A percentile compares a stretch with the other conserved stretches of the same genome.
Conservation (phyloP, 176 grass and related monocot genomes). For the Poa pratensis region DNA sequence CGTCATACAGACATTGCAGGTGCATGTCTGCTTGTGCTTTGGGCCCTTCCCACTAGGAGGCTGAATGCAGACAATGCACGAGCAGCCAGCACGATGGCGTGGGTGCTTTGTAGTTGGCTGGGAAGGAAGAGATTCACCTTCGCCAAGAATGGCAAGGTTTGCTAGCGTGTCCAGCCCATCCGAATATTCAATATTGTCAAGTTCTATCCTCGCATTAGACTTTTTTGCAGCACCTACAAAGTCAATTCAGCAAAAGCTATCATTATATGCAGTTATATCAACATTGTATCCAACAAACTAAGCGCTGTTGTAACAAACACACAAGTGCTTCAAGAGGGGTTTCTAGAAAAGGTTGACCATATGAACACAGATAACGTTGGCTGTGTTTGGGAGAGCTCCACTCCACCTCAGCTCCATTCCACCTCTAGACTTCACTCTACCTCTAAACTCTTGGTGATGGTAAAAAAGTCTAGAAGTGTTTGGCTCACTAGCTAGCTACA, state of each 20-base stretch:
- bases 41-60: constrained; percentile 99
- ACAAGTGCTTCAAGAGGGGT: background rate
- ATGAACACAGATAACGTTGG: background rate
- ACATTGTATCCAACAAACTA: background rate
- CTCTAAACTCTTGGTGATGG: background rate
- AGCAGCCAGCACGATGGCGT: constrained; percentile 86
- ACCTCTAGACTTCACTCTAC: background rate
- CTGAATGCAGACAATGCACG: constrained; percentile 99
- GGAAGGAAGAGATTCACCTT: constrained; percentile 73
- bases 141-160: constrained; percentile 93
- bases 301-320: background rate
- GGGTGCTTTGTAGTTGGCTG: constrained; percentile 92
- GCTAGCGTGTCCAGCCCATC: constrained; percentile 92
- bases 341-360: constrained; percentile 1
- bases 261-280: constrained; percentile 19
- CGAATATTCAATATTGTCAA: constrained; percentile 66
- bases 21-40: constrained; percentile 92
- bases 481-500: background rate
- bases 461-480: background rate
- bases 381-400: background rate
- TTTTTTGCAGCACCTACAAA: constrained; percentile 68
- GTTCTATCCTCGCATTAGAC: constrained; percentile 59
- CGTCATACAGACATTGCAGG: constrained; percentile 95
- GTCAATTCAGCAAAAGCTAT: constrained; percentile 32
- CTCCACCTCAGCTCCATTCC: background rate